phyloP scores from a whole-genome alignment of 495 filamentous ascomycete genomes.

The Tuber melanosporum region DNA sequence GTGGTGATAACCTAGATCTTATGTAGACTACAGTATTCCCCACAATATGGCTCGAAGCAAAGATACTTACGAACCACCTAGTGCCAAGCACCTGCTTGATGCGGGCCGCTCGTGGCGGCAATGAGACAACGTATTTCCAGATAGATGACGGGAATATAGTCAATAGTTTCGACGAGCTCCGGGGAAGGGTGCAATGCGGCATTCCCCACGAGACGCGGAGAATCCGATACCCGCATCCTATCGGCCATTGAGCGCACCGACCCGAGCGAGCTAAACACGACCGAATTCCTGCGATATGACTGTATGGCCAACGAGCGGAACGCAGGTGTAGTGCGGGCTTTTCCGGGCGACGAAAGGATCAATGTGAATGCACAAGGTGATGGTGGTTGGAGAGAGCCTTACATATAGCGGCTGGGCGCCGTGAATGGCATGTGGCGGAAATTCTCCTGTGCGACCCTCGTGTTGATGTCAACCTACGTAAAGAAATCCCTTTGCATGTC shows the following conservation, averaged over 20 bases:
- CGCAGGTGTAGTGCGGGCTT: neutral
- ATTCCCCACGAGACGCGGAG: neutral
- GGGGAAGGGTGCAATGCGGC: conserved; percentile 12
- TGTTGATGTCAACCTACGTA: neutral
- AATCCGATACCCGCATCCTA: neutral
- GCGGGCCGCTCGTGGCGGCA: neutral
- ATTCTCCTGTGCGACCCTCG: neutral
- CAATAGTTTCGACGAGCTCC: conserved; percentile 14
- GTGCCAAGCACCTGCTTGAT: neutral
- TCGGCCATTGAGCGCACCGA: neutral
- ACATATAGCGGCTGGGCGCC: neutral
- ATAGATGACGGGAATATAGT: conserved; percentile 9
- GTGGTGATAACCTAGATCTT: neutral
- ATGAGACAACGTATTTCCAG: neutral
- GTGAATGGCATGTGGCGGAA: neutral
- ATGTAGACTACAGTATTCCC: neutral
- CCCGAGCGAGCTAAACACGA: neutral
- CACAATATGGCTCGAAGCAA: neutral
- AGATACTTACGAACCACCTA: neutral
- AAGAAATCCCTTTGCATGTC: conserved; percentile 10
- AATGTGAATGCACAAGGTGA: neutral
- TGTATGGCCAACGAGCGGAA: neutral
- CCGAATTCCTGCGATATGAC: neutral
- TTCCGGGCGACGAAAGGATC: neutral
- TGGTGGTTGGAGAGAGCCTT: neutral